Conservation (phyloP, 768 basidiomycete genomes). For the Daedalea quercina region DNA sequence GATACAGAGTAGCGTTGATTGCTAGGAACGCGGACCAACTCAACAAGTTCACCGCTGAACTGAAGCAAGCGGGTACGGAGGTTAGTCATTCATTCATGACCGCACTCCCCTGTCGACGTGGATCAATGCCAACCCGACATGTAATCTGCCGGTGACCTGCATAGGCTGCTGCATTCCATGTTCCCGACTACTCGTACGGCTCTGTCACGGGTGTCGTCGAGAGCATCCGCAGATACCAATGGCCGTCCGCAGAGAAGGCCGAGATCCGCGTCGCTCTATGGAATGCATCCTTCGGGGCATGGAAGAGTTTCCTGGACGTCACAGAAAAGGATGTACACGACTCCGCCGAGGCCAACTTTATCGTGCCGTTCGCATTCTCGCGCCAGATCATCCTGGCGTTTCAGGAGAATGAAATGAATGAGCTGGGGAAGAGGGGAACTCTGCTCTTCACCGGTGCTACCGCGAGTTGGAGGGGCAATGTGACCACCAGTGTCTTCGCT, state of each 20-base stretch:
- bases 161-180: constrained; percentile 33
- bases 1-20: constrained; percentile 35
- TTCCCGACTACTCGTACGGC: constrained; percentile 26
- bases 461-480: constrained; percentile 33
- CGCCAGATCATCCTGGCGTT: constrained; percentile 27
- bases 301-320: constrained; percentile 33
- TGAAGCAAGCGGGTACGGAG: constrained; percentile 30
- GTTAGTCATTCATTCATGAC: constrained; percentile 16
- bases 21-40: constrained; percentile 28
- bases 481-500: constrained; percentile 31
- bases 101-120: too few relatives aligned
- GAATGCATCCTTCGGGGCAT: constrained; percentile 30
- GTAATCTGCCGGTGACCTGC: too few relatives aligned
- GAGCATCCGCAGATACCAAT: constrained; percentile 24
- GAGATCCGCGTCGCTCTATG: constrained; percentile 34
- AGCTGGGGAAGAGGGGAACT: constrained; percentile 31
- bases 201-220: constrained; percentile 26
- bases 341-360: constrained; percentile 26
- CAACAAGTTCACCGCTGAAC: constrained; percentile 25
- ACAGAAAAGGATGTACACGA: constrained; percentile 29
- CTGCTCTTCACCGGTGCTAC: constrained; percentile 41
- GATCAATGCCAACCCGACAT: too few relatives aligned
- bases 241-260: constrained; percentile 16
- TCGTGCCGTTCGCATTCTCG: constrained; percentile 34
- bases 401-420: constrained; percentile 24